Evolutionary conservation across 2,329 filamentous ascomycete genomes (phyloP), one percentile per base, ranked within the genome.

Genomic region (Pseudocercospora macadamiae): DNA sequence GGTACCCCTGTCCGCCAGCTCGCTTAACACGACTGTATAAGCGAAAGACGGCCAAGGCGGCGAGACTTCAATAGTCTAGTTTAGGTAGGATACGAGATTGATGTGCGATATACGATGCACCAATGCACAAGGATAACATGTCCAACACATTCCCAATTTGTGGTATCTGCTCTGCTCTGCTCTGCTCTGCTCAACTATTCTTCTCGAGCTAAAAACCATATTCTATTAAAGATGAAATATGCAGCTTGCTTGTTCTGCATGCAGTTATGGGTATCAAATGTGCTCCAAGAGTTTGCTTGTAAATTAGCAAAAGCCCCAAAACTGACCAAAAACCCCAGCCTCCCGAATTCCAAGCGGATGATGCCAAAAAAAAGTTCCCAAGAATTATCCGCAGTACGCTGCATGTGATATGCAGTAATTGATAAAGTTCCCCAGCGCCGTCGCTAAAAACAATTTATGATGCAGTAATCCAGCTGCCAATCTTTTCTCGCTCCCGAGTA

Each of bases 381-480:
- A 16, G 32, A 34, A 21, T 49, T 32, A 49, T 49, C 47, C 47
- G 25, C 47, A 8, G 25, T 26, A 28, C 21, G 42, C 42, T 18
- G 28, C 47, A 49, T 49, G 25, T 16, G 32, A 26, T n/a, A n/a
- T 32, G 47, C 26, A 49, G 28, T 32, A 49, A 32, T 14, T n/a
- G n/a, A n/a, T n/a, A 16, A 32, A 28, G 16, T 26, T 26, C 47
- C 47, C 2, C 25, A 49, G 47, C 47, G 47, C 47, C 47, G 14
- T 34, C 47, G 47, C 47, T 49, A 49, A 12, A 7, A 21, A 30
- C 47, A 49, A 49, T 34, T 18, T 8, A n/a, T 39, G 16, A 49
- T 49, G 47, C 47, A 49, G 47, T 30, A 49, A 49, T 49, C 47
- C 47, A 49, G 47, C 47, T 49, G 47, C 47, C 47, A 49, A 26